Evolutionary conservation across 2,329 filamentous ascomycete genomes (phyloP).

Genomic region (Ophiostoma quercus): DNA sequence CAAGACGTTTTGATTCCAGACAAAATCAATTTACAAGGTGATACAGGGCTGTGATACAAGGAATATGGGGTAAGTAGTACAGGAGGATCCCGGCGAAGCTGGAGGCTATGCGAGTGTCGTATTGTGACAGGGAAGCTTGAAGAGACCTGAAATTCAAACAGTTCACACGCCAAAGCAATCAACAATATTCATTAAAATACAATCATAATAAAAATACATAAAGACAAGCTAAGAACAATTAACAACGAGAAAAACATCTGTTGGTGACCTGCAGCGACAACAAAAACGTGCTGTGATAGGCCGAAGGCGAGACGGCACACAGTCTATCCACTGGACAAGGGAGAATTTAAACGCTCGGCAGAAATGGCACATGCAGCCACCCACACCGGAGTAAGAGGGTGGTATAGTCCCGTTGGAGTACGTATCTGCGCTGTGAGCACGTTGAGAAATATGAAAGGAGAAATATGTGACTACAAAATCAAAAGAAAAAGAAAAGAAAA

Average conservation of each 20-base stretch:
- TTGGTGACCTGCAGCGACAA: slow-evolving; percentile 6
- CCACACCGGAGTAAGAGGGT: not conserved
- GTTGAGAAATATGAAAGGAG: not conserved
- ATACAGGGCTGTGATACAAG: not conserved
- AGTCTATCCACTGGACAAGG: slow-evolving; percentile 10
- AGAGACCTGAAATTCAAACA: not conserved
- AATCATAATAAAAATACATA: not conserved
- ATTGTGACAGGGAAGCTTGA: not conserved
- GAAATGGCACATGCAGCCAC: slow-evolving; percentile 13
- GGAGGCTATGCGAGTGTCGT: not conserved
- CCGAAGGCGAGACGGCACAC: not conserved
- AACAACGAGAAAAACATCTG: not conserved
- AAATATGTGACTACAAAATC: not conserved
- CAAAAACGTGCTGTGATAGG: slow-evolving; percentile 1
- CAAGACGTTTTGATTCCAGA: too few species aligned
- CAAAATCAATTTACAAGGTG: not conserved
- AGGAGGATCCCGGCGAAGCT: slow-evolving; percentile 6
- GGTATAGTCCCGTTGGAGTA: not conserved
- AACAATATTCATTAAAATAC: not conserved
- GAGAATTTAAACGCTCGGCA: slow-evolving; percentile 10
- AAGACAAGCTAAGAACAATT: not conserved
- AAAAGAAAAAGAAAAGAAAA: not conserved
- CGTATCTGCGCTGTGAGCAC: not conserved
- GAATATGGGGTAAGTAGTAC: slow-evolving; percentile 6
- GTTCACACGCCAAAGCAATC: not conserved